Base-by-base conservation (phyloP, 768 basidiomycete species). In the Lactifluus hygrophoroides region DNA sequence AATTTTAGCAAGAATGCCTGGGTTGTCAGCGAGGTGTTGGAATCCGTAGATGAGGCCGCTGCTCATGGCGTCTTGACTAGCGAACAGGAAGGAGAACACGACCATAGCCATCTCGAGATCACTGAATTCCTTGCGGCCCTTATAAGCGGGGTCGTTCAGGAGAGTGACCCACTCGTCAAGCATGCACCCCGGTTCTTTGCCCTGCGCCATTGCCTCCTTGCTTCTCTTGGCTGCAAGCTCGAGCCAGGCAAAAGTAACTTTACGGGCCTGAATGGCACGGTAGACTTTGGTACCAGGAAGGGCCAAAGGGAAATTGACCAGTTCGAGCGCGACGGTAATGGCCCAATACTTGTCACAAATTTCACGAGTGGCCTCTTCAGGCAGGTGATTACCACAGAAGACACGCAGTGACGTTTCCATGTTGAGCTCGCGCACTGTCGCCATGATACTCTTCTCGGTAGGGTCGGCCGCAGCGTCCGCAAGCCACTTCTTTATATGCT, bases 91-190 rank as follows among this genome's bases (percentile, higher is more conserved):
- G 11, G 90, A 93, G 69, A 99, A 86, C 40, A 99, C 73, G 67
- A 96, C 94, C 86, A 96, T 90, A 28, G 90, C 93, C 83, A 98
- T 98, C 73, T 99, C 95, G 65, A 80, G 78, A 70, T 98, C 88
- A 64, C 84, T 88, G 74, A 94, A 98, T 61, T 97, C 90, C 61
- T 76, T 81, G 63, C 85, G 83, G 63, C 88, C 86, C 71, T 94
- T 94, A 68, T 76, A 69, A 71, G 69, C 68, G 16, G 80, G 85
- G 25, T 84, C 83, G 38, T 77, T 73, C 67, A 96, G 77, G 49
- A 83, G 79, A 63, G 78, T 76, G 43, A 94, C 82, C 96, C 96
- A 99, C 60, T 87, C 83, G 68, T 99, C 96, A 57, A 98, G 73
- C 77, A 98, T 82, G 75, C 96, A 99, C 61, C 83, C 79, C 9